Evolutionary conservation across 208 protist genomes (phyloP).

Genomic region (Trichomonas gallinae): DNA sequence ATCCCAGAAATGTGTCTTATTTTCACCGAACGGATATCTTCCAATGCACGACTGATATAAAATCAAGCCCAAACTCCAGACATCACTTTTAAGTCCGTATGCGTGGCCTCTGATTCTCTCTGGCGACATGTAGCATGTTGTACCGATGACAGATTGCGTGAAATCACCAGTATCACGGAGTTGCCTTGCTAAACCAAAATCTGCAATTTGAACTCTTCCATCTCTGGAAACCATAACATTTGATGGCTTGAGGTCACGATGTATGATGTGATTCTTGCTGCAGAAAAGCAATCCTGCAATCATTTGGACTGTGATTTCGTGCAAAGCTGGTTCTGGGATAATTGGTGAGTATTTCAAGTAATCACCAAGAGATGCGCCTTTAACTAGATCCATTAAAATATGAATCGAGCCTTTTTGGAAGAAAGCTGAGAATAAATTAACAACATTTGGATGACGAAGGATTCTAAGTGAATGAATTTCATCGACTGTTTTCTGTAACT

Average conservation of each 20-base stretch:
- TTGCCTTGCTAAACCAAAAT: neutral
- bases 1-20: neutral
- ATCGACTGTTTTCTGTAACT: neutral
- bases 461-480: neutral
- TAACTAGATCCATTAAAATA: neutral
- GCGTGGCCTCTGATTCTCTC: neutral
- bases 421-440: neutral
- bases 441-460: neutral
- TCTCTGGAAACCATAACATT: neutral
- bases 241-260: conserved; percentile 2
- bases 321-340: neutral
- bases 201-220: conserved; percentile 21
- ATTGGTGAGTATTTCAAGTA: neutral
- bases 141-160: neutral
- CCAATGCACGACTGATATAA: neutral
- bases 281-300: neutral
- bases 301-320: neutral
- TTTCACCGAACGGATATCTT: neutral
- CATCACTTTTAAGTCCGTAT: neutral
- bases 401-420: neutral
- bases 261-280: neutral
- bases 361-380: neutral
- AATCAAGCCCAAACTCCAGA: conserved; percentile 17
- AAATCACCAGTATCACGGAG: neutral
- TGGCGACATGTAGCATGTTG: conserved; percentile 7